A percentile compares a stretch with the other conserved stretches of the same genome.
Conservation (phyloP, 2,329 filamentous ascomycete species). For the Talaromyces atroroseus region DNA sequence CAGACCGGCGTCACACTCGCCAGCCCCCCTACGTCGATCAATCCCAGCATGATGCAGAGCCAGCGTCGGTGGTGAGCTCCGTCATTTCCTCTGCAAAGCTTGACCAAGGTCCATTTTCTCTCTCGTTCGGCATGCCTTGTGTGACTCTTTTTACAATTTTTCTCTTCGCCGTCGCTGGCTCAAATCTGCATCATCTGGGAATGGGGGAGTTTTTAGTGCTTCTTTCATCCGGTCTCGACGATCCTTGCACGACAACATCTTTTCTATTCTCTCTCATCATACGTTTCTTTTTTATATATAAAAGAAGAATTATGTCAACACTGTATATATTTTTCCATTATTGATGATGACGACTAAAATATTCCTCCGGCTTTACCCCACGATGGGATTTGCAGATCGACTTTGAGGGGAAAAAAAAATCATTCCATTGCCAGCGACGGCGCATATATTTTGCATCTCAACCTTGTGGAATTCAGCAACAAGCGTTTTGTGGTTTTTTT, state of each 20-base stretch:
- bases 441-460: conserved; percentile 33
- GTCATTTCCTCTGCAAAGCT: conserved; percentile 17
- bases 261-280: background rate
- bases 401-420: conserved; percentile 26
- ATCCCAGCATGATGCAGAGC: conserved; percentile 58
- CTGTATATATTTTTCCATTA: conserved; percentile 13
- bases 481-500: conserved; percentile 24
- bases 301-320: conserved; percentile 10
- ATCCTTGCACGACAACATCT: conserved; percentile 7
- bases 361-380: conserved; percentile 20
- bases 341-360: conserved; percentile 20
- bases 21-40: conserved; percentile 73
- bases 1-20: conserved; percentile 82
- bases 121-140: conserved; percentile 26
- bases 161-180: conserved; percentile 25
- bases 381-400: conserved; percentile 12
- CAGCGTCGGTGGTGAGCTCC: conserved; percentile 38
- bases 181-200: conserved; percentile 29
- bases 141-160: conserved; percentile 7
- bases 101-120: conserved; percentile 19
- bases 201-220: background rate
- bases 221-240: conserved; percentile 9
- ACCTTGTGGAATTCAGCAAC: conserved; percentile 26
- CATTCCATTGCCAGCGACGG: conserved; percentile 36
- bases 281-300: background rate